Evolutionary conservation across 2,329 filamentous ascomycete species (phyloP), one percentile per base, ranked within the genome.

Genomic region (Hypoxylon sp.): DNA sequence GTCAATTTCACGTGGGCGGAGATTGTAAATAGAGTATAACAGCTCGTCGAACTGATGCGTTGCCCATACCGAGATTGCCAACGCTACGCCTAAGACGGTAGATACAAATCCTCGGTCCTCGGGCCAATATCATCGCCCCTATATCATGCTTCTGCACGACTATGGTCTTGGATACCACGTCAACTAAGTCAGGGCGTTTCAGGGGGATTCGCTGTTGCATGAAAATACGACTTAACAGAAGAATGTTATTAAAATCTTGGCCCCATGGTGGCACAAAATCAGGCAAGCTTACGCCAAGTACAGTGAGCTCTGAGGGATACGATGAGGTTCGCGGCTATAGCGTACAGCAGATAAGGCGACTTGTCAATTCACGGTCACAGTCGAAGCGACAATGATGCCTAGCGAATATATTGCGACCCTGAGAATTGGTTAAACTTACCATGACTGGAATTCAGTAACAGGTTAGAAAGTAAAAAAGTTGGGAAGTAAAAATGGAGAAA

Each of bases 181-280:
- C 24, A 4, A 41, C 24, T 17, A 34, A 55, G 57, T 49, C 57
- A 13, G 59, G 41, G 56, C 57, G 62, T 57, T 64, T 58, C 62
- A 64, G 57, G 62, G 37, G 48, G 30, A 24, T 24, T 10, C 20
- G 19, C 19, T 10, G 37, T 28, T 48, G 53, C 28, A 59, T 60
- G 17, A 30, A 30, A 56, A 56, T 56, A 46, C 48, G 30, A 64
- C 61, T 34, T 57, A 53, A 44, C 49, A 60, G 49, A 49, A 24
- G 17, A 30, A n/a, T 48, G 24, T 32, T 56, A 59, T 53, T 22
- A 22, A 41, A 24, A n/a, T 48, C 19, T 43, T 41, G 17, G 41
- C 17, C 10, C 13, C 20, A 26, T 10, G 17, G 20, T 52, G 50
- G 39, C 30, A 39, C 10, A 19, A 22, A 56, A 26, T 34, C 20